Percentiles rank a stretch among this genome's conserved stretches.
phyloP scores from a whole-genome alignment of 2,329 filamentous ascomycete species.

The Nemania diffusa region DNA sequence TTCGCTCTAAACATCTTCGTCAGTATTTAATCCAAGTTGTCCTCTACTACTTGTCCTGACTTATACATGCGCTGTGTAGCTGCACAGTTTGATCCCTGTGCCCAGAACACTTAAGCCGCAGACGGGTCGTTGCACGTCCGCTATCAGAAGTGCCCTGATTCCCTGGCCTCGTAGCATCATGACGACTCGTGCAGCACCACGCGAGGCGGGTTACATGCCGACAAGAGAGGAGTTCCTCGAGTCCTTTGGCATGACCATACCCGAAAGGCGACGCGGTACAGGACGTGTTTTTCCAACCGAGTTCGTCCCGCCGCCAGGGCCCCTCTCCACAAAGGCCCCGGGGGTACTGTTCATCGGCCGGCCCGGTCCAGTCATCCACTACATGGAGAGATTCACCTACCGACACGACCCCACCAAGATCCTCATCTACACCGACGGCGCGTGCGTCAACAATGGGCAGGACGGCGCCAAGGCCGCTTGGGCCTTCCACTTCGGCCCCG shows the following conservation, averaged over 20 bases:
- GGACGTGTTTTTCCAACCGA: slow-evolving; percentile 2
- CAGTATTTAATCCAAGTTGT: too few relatives aligned
- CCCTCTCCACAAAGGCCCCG: background rate
- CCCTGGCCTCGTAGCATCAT: too few relatives aligned
- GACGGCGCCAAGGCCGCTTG: slow-evolving; percentile 53
- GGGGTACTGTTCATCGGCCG: background rate
- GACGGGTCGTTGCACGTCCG: too few relatives aligned
- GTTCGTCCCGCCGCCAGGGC: background rate
- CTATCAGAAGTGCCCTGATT: too few relatives aligned
- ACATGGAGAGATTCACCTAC: slow-evolving; percentile 12
- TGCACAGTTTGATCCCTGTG: too few relatives aligned
- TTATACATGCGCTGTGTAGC: too few relatives aligned
- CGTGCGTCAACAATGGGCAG: slow-evolving; percentile 56
- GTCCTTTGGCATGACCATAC: background rate
- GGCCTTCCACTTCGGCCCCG: slow-evolving; percentile 52
- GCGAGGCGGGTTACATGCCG: too few relatives aligned
- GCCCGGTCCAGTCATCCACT: slow-evolving; percentile 1
- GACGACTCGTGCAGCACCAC: too few relatives aligned
- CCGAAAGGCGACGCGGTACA: slow-evolving; percentile 2
- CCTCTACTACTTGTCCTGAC: too few relatives aligned
- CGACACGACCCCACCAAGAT: slow-evolving; percentile 44
- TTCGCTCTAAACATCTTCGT: too few relatives aligned
- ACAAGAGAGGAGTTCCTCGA: background rate
- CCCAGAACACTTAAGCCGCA: too few relatives aligned
- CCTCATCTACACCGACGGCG: slow-evolving; percentile 59